phyloP scores from a whole-genome alignment of 2,329 filamentous ascomycete species.

The Aspergillus caelatus region DNA sequence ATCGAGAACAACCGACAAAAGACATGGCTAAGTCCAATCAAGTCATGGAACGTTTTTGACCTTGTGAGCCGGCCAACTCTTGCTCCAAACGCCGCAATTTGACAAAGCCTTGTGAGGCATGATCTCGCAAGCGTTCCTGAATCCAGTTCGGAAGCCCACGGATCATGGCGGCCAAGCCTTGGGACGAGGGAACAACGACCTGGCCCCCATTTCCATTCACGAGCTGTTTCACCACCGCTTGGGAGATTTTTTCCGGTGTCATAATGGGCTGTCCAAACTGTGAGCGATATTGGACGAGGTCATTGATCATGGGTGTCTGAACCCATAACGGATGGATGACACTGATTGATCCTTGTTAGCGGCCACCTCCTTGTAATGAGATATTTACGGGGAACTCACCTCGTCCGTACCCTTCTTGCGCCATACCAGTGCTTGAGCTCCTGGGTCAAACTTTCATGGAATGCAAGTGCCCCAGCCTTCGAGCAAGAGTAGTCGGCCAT shows the following conservation, averaged over 20 bases:
- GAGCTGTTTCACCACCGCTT: conserved; percentile 54
- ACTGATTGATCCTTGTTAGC: background rate
- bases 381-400: conserved; percentile 21
- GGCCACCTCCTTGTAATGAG: conserved; percentile 21
- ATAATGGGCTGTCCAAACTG: conserved; percentile 37
- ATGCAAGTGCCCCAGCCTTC: conserved; percentile 55
- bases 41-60: background rate
- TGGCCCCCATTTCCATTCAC: conserved; percentile 52
- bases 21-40: background rate
- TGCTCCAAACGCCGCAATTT: background rate
- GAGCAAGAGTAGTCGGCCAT: conserved; percentile 57
- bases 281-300: conserved; percentile 31
- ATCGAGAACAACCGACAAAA: background rate
- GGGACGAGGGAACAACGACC: conserved; percentile 50
- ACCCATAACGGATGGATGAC: conserved; percentile 47
- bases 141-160: background rate
- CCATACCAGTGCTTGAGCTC: conserved; percentile 41
- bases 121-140: background rate
- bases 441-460: conserved; percentile 54
- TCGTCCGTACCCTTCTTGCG: conserved; percentile 41
- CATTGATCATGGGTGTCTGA: conserved; percentile 50
- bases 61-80: background rate
- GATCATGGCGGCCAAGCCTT: background rate
- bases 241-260: conserved; percentile 44
- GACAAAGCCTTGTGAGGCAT: background rate